Evolutionary conservation across 1,284 basidiomycete species (phyloP), one percentile per base, ranked within the genome.

Genomic region (Clitocybe nebularis): DNA sequence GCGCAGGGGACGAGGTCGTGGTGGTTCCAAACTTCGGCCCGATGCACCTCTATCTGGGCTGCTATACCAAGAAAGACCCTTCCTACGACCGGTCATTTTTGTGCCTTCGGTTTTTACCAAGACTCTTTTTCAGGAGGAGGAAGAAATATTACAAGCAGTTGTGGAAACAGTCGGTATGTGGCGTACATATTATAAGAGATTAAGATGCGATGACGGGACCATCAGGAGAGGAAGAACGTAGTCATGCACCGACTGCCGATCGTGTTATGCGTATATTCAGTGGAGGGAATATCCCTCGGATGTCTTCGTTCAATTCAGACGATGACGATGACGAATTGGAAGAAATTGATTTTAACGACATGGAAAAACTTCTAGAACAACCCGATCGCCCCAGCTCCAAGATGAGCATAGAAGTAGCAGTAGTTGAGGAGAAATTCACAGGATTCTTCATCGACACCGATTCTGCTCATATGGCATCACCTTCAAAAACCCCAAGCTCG

Each of bases 331-430:
- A 75, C 45, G 61, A 64, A 8, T 56, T 84, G 3, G 74, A 79
- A 58, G 82, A 83, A 56, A 68, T 84, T 11, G 78, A 87, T 52
- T 87, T 84, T 48, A 66, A 70, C 14, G 81, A 85, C 36, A 53
- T 82, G 28, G 73, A 61, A 1, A 67, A 64, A 44, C 46, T 84
- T 28, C 44, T 57, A 47, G 54, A 56, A 34, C 21, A 51, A 45
- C 56, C 42, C 1, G 44, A 44, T 5, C 38, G 50, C 13, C 44
- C 52, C 1, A 53, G 40, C 14, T 55, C 55, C 1, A 46, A 23
- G 13, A 44, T 43, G 21, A 50, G 41, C 22, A 45, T 32, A n/a
- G 38, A 56, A 14, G 29, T 53, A 3, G 45, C 48, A 0, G 45
- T 50, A 0, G 47, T 58, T 2, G 67, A 75, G 48, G 69, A 78